Percentiles rank a stretch among this genome's conserved stretches.
These are phyloP conservation scores for Rhynchospora breviuscula DNA, from an alignment of 176 grass and related monocot species.

Conservation along the genomic window DNA sequence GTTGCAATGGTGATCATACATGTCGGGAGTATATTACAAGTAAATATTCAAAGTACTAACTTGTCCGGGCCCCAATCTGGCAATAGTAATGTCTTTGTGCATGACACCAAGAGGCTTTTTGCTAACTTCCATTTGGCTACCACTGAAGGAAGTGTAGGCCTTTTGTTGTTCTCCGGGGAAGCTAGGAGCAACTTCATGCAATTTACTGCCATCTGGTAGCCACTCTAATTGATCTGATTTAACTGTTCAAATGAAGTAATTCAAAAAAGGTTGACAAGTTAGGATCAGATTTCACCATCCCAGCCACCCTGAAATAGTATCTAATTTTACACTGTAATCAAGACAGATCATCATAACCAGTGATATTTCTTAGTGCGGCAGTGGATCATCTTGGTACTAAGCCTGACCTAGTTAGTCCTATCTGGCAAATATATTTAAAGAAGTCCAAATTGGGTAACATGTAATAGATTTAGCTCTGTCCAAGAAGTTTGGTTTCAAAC, in stretches of 20 bases:
- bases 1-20: background rate
- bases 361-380: no score
- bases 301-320: background rate
- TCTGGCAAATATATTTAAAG: no score
- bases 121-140: constrained; percentile 53
- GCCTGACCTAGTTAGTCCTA: no score
- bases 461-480: background rate
- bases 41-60: constrained; percentile 21
- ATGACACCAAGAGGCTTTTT: constrained; percentile 49
- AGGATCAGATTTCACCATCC: background rate
- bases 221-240: constrained; percentile 79
- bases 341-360: background rate
- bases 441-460: background rate
- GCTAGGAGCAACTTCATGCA: constrained; percentile 36
- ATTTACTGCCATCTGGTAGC: constrained; percentile 84
- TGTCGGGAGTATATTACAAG: background rate
- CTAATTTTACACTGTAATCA: background rate
- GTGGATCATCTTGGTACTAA: no score
- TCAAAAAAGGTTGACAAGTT: background rate
- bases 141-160: constrained; percentile 63
- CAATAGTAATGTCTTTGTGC: constrained; percentile 72
- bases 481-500: background rate
- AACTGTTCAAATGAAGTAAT: constrained; percentile 44
- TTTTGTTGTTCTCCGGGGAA: constrained; percentile 55
- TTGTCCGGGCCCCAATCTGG: constrained; percentile 89